Percentiles rank a stretch among this genome's conserved stretches.
These are phyloP conservation scores for Cladosporium sp. DNA, from an alignment of 2,329 filamentous ascomycete species.

Conservation along the genomic window DNA sequence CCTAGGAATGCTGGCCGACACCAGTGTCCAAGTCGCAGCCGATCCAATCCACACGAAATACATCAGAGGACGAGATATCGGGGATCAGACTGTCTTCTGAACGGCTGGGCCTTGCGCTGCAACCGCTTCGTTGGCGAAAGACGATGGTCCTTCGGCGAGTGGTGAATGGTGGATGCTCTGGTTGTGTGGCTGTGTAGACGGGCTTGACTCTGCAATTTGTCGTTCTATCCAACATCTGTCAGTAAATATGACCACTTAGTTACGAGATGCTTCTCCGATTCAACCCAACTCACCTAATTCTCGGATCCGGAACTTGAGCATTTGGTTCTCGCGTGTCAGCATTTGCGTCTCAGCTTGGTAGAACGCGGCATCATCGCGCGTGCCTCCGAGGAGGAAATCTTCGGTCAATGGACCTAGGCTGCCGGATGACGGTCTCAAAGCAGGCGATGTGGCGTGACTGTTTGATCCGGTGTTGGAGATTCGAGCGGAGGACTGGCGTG, in stretches of 20 bases:
- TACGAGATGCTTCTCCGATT: not conserved
- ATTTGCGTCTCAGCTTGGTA: constrained; percentile 83
- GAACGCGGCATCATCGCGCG: constrained; percentile 71
- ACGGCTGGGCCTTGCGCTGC: not conserved
- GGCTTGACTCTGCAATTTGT: constrained; percentile 24
- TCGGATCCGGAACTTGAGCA: constrained; percentile 73
- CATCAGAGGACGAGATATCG: not conserved
- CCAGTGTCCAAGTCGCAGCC: not conserved
- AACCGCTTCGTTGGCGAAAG: constrained; percentile 17
- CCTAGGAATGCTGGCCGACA: not conserved
- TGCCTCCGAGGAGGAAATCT: constrained; percentile 63
- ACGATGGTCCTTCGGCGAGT: constrained; percentile 21
- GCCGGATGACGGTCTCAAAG: constrained; percentile 57
- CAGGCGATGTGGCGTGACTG: constrained; percentile 43
- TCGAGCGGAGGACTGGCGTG: constrained; percentile 47
- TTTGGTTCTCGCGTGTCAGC: constrained; percentile 77
- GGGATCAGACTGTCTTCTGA: not conserved
- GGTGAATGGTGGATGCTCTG: constrained; percentile 21
- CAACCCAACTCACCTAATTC: constrained; percentile 60
- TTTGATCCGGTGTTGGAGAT: constrained; percentile 27
- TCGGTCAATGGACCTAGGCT: constrained; percentile 48
- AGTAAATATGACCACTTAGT: not conserved
- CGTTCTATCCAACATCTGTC: constrained; percentile 21
- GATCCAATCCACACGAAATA: not conserved
- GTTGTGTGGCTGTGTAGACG: constrained; percentile 5